These are phyloP conservation scores for Calycina marina DNA, from an alignment of 2,329 filamentous ascomycete species.

Conservation along the genomic window DNA sequence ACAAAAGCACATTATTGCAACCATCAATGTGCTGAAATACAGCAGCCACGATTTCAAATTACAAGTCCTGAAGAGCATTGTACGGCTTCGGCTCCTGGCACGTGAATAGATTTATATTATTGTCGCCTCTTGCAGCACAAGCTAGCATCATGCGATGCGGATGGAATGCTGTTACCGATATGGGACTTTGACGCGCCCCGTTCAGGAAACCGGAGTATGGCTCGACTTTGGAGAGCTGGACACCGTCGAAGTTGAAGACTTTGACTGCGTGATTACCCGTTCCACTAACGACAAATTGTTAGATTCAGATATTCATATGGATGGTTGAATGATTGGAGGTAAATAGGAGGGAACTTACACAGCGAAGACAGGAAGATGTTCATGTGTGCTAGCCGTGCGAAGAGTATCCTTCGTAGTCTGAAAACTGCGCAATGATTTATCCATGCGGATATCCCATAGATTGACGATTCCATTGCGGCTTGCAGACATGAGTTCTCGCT, in stretches of 20 bases:
- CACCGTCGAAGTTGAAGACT: constrained; percentile 78
- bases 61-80: no score
- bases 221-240: constrained; percentile 68
- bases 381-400: constrained; percentile 79
- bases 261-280: constrained; percentile 80
- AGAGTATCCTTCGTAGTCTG: constrained; percentile 63
- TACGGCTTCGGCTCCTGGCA: constrained; percentile 44
- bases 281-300: constrained; percentile 42
- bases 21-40: no score
- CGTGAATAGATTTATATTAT: constrained; percentile 79
- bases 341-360: constrained; percentile 42
- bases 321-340: background rate
- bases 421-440: constrained; percentile 59
- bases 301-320: no score
- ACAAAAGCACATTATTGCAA: no score
- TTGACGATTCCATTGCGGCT: constrained; percentile 88
- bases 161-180: constrained; percentile 85
- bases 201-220: constrained; percentile 82
- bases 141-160: constrained; percentile 86
- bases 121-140: constrained; percentile 71
- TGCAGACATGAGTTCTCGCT: constrained; percentile 79
- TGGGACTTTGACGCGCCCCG: constrained; percentile 65
- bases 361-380: constrained; percentile 91
- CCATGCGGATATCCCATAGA: constrained; percentile 90
- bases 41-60: no score